Percentiles rank a stretch among this genome's conserved stretches.
phyloP scores from a whole-genome alignment of 2,329 filamentous ascomycete species.

The Karstenula rhodostoma region DNA sequence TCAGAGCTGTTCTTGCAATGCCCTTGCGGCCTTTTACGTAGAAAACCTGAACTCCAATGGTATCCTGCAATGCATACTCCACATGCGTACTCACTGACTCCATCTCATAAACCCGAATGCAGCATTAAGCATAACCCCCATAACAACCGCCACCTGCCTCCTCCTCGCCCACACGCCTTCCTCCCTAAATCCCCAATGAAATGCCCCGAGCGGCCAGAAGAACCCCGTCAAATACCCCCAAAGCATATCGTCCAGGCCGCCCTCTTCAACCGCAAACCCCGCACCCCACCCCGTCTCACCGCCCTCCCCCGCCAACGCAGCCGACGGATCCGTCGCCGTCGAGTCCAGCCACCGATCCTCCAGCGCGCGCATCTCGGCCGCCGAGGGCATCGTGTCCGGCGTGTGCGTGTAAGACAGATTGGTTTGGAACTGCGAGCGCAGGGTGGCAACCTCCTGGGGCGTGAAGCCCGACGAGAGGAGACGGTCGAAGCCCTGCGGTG shows the following conservation, averaged over 20 bases:
- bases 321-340: slow-evolving; percentile 55
- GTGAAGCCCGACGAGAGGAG: slow-evolving; percentile 84
- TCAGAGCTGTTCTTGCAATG: background rate
- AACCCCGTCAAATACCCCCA: slow-evolving; percentile 91
- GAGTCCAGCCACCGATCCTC: slow-evolving; percentile 92
- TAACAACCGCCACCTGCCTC: slow-evolving; percentile 84
- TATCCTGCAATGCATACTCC: background rate
- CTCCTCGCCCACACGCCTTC: slow-evolving; percentile 86
- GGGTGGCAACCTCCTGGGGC: slow-evolving; percentile 78
- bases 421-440: slow-evolving; percentile 87
- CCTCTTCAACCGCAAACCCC: slow-evolving; percentile 63
- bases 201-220: slow-evolving; percentile 88
- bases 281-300: slow-evolving; percentile 58
- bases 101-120: slow-evolving; percentile 75
- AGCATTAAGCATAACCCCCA: slow-evolving; percentile 82
- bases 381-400: slow-evolving; percentile 86
- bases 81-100: slow-evolving; percentile 49
- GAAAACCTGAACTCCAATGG: background rate
- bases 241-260: slow-evolving; percentile 82
- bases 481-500: slow-evolving; percentile 86
- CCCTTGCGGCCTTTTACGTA: background rate
- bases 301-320: slow-evolving; percentile 45
- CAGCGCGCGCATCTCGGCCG: slow-evolving; percentile 75
- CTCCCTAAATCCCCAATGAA: slow-evolving; percentile 85
- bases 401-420: slow-evolving; percentile 84